phyloP scores from a whole-genome alignment of 1,139 yeast species.

The Sugiyamaella novakii region DNA sequence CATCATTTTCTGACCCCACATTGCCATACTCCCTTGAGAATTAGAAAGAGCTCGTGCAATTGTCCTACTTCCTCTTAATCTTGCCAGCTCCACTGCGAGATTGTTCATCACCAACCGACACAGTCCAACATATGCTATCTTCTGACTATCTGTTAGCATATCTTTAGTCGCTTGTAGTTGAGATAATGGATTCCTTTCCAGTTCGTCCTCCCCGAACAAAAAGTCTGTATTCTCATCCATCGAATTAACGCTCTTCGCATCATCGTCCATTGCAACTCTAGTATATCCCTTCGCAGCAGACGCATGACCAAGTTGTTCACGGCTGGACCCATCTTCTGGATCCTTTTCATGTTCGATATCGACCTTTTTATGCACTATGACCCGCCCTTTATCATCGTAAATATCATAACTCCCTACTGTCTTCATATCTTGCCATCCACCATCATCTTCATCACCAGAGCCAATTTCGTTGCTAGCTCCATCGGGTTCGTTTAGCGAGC shows the following conservation, averaged over 20 bases:
- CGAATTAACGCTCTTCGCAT: constrained; percentile 69
- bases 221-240: constrained; percentile 80
- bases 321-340: constrained; percentile 34
- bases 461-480: not conserved
- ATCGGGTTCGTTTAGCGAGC: not conserved
- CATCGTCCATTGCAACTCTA: constrained; percentile 87
- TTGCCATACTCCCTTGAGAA: constrained; percentile 79
- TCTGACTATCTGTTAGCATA: constrained; percentile 79
- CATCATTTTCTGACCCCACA: constrained; percentile 81
- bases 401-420: constrained; percentile 60
- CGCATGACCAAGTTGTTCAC: constrained; percentile 17
- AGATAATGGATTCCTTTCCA: constrained; percentile 54
- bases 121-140: constrained; percentile 89
- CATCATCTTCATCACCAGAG: constrained; percentile 29
- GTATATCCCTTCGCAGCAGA: constrained; percentile 68
- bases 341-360: constrained; percentile 18
- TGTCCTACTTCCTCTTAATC: constrained; percentile 54
- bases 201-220: constrained; percentile 58
- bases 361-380: constrained; percentile 42
- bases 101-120: constrained; percentile 74
- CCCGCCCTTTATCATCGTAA: constrained; percentile 59
- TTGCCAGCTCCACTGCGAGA: constrained; percentile 78
- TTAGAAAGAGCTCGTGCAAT: constrained; percentile 53
- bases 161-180: constrained; percentile 80
- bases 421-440: constrained; percentile 61